Percentiles rank a stretch among this genome's conserved stretches.
These are phyloP conservation scores for Chaetomiaceae sp. DNA, from an alignment of 2,329 filamentous ascomycete species.

Conservation along the genomic window DNA sequence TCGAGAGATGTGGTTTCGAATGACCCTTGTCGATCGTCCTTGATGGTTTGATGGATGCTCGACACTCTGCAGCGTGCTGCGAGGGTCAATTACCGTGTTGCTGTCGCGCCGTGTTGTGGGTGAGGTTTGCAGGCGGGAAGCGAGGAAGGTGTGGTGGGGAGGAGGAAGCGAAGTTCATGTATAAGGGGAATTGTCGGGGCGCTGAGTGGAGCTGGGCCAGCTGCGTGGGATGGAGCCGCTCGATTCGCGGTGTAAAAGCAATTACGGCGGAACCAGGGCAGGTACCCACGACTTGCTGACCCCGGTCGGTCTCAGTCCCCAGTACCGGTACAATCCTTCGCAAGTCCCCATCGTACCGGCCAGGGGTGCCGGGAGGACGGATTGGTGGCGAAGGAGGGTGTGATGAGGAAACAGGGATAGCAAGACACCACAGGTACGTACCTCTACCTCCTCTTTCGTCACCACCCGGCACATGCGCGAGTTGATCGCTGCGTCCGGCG, in stretches of 20 bases:
- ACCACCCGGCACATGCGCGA: not conserved
- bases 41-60: not conserved
- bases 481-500: not conserved
- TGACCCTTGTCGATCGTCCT: slow-evolving; percentile 7
- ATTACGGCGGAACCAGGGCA: slow-evolving; percentile 24
- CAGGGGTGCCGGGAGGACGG: slow-evolving; percentile 17
- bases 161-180: slow-evolving; percentile 27
- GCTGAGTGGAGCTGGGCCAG: slow-evolving; percentile 16
- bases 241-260: slow-evolving; percentile 25
- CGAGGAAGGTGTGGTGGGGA: slow-evolving; percentile 25
- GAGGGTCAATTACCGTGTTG: slow-evolving; percentile 13
- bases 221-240: slow-evolving; percentile 23
- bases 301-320: slow-evolving; percentile 22
- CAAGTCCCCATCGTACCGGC: slow-evolving; percentile 24
- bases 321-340: slow-evolving; percentile 26
- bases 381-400: slow-evolving; percentile 18
- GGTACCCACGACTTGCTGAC: slow-evolving; percentile 22
- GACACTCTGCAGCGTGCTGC: not conserved
- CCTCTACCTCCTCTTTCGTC: not conserved
- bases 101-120: slow-evolving; percentile 18
- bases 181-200: slow-evolving; percentile 24
- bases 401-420: slow-evolving; percentile 10
- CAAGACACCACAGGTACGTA: slow-evolving; percentile 18
- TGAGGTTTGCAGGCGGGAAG: slow-evolving; percentile 18
- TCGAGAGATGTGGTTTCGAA: not conserved